Conservation (phyloP, 2,329 filamentous ascomycete species). For the Nigrospora osmanthi region DNA sequence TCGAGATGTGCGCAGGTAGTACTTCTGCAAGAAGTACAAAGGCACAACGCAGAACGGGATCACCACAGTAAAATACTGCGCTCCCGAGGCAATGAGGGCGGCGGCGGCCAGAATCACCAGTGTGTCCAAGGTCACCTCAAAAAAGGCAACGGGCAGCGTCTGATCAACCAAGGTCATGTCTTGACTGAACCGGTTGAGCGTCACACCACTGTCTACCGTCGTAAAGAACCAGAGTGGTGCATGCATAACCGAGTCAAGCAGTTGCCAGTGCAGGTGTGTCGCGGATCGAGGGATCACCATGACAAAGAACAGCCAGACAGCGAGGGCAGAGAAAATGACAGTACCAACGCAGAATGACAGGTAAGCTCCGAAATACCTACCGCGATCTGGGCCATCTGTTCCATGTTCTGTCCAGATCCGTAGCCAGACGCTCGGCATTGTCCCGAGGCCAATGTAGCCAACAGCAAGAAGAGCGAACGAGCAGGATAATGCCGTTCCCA, state of each 20-base stretch:
- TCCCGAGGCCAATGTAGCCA: not conserved
- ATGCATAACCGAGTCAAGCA: not conserved
- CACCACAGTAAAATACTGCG: not conserved
- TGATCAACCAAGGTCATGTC: not conserved
- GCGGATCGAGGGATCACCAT: not conserved
- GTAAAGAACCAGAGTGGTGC: not conserved
- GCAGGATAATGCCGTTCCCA: not conserved
- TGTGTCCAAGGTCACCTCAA: not conserved
- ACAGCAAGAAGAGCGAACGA: not conserved
- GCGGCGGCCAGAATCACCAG: not conserved
- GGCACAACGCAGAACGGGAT: not conserved
- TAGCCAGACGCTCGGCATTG: not conserved
- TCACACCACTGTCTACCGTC: not conserved
- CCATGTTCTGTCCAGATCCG: not conserved
- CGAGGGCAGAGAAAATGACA: not conserved
- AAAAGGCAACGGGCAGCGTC: not conserved
- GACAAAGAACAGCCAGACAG: not conserved
- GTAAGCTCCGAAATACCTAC: not conserved
- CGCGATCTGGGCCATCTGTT: not conserved
- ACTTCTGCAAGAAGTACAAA: constrained; percentile 1
- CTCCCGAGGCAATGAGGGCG: constrained; percentile 1
- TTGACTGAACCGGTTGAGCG: not conserved
- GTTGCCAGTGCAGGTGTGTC: not conserved
- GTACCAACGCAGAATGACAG: not conserved
- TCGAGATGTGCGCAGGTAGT: constrained; percentile 1